Evolutionary conservation across 257 asterid species (phyloP).

Genomic region (Salvia miltiorrhiza): DNA sequence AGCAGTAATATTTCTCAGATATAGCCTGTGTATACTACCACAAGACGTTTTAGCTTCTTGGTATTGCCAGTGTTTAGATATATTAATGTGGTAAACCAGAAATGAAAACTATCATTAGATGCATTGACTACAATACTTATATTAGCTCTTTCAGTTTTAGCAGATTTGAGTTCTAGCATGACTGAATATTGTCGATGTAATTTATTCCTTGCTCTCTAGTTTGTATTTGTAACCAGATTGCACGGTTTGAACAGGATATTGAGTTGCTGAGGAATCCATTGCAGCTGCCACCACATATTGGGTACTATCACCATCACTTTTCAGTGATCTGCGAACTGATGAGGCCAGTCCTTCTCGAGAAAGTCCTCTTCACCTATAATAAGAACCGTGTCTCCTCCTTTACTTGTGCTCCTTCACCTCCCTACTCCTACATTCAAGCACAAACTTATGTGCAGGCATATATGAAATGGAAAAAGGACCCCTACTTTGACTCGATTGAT

Average conservation of each 20-base stretch:
- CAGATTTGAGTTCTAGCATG: not conserved
- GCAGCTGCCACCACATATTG: not conserved
- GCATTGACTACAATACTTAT: not conserved
- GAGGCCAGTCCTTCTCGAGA: slow-evolving; percentile 11
- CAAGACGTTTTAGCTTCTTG: no score
- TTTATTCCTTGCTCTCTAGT: not conserved
- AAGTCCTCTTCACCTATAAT: slow-evolving; percentile 21
- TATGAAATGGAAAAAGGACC: slow-evolving; percentile 90
- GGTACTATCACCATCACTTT: not conserved
- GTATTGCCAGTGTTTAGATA: no score
- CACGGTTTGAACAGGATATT: not conserved
- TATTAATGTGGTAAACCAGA: no score
- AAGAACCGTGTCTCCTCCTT: slow-evolving; percentile 8
- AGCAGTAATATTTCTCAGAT: no score
- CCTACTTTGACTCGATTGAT: slow-evolving; percentile 61
- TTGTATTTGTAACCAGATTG: not conserved
- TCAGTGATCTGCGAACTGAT: slow-evolving; percentile 16
- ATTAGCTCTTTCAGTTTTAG: not conserved
- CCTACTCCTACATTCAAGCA: slow-evolving; percentile 31
- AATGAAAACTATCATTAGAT: no score
- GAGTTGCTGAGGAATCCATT: not conserved
- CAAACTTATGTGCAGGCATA: slow-evolving; percentile 67
- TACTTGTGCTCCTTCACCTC: not conserved
- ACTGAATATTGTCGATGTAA: not conserved
- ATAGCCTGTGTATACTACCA: no score